A percentile compares a stretch with the other conserved stretches of the same genome.
These are phyloP conservation scores for Groenewaldozyma sp. DNA, from an alignment of 1,139 yeast genomes.

Conservation along the genomic window DNA sequence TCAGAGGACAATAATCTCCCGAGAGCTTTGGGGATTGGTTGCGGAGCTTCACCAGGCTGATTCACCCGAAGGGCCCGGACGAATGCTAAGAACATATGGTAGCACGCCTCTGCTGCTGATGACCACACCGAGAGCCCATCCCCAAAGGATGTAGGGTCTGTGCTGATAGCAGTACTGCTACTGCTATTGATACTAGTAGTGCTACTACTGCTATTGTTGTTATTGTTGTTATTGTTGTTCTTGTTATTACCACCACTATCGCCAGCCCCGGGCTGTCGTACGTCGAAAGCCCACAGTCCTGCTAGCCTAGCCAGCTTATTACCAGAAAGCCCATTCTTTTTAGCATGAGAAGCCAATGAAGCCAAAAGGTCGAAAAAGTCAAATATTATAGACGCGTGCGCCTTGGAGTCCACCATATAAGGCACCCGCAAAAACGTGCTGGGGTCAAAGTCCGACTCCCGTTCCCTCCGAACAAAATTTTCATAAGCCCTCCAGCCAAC, in stretches of 20 bases:
- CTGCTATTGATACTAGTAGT: too few species aligned
- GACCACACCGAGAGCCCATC: conserved; percentile 71
- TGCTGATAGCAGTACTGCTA: conserved; percentile 13
- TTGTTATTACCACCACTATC: too few species aligned
- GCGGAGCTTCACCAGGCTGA: background rate
- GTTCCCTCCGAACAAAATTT: conserved; percentile 44
- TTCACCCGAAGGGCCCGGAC: conserved; percentile 51
- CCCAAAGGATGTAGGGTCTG: conserved; percentile 36
- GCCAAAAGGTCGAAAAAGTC: conserved; percentile 77
- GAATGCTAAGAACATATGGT: conserved; percentile 70
- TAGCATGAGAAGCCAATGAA: conserved; percentile 74
- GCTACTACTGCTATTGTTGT: too few species aligned
- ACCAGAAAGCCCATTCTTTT: conserved; percentile 69
- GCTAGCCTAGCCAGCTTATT: conserved; percentile 74
- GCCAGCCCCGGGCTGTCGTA: conserved; percentile 25
- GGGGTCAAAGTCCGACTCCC: conserved; percentile 54
- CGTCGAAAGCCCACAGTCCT: conserved; percentile 80
- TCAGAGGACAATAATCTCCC: conserved; percentile 50
- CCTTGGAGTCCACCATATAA: conserved; percentile 67
- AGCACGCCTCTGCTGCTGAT: conserved; percentile 69
- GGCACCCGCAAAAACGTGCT: conserved; percentile 78
- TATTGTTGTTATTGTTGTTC: too few species aligned
- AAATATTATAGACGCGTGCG: conserved; percentile 83
- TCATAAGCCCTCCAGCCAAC: conserved; percentile 82
- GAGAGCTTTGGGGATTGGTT: conserved; percentile 15